Evolutionary conservation across 305 asterid genomes (phyloP), one percentile per base, ranked within the genome.

Genomic region (Fraxinus albicans): DNA sequence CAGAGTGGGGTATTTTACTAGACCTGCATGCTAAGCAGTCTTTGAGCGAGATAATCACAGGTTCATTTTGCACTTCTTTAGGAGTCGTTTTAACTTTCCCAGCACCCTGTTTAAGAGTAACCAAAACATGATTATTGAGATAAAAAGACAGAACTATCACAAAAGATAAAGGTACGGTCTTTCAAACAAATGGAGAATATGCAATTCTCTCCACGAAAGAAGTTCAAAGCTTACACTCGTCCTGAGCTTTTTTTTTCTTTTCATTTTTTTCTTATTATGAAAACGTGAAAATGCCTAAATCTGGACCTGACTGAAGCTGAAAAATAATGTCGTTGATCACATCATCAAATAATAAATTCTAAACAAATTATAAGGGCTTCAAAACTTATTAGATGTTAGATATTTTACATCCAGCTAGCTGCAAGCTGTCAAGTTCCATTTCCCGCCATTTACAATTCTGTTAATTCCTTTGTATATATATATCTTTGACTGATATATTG

Each of bases 11-110:
- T 27, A 27, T 9, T 67, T 27, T 3, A 80, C 3, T 73, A 65
- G 80, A 94, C 99, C 99, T 96, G 97, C 99, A 96, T 0, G 98
- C 99, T 77, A 96, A 94, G 84, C 99, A 94, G 85, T 93, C 98
- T 85, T 96, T 96, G 60, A 96, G 96, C 3, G 99, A 96, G 63
- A 96, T 96, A 89, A 91, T 96, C 77, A 93, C 97, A 0, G 99
- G 97, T 73, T 94, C 99, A 50, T 83, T 88, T 89, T 85, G 88
- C 65, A 78, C 91, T 44, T 90, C 84, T 84, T 92, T 91, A 47
- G 91, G 90, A 77, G 93, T 88, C 50, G 79, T 70, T 84, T 88
- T 90, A 53, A 86, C 79, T 76, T 86, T 92, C 38, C 90, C 90
- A 3, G 78, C 80, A 80, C 83, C 84, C 98, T 96, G 90, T 77